These are phyloP conservation scores for Peniophora sp. DNA, from an alignment of 1,284 basidiomycete species.

Conservation along the genomic window DNA sequence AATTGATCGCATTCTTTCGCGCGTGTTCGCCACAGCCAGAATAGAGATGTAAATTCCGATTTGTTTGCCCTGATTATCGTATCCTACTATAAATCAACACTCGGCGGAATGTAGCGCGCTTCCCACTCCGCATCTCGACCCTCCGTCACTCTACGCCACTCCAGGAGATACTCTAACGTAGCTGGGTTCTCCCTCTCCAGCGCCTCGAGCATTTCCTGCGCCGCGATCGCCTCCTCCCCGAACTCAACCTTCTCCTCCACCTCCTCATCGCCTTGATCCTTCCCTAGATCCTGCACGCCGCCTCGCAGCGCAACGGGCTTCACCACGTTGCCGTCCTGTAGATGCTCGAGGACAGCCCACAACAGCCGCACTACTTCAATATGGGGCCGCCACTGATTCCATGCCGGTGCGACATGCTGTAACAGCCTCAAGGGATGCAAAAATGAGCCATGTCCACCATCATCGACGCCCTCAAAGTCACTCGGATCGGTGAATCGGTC, in stretches of 20 bases:
- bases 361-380: constrained; percentile 38
- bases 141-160: too few relatives aligned
- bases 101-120: too few relatives aligned
- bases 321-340: constrained; percentile 43
- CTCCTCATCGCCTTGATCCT: too few relatives aligned
- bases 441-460: constrained; percentile 14
- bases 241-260: too few relatives aligned
- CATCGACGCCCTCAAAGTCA: not conserved
- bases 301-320: constrained; percentile 27
- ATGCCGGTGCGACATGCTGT: constrained; percentile 53
- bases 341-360: constrained; percentile 32
- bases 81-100: too few relatives aligned
- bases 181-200: too few relatives aligned
- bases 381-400: constrained; percentile 63
- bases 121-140: too few relatives aligned
- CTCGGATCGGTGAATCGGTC: not conserved
- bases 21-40: not conserved
- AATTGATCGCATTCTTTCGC: too few relatives aligned
- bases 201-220: too few relatives aligned
- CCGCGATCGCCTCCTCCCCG: too few relatives aligned
- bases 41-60: not conserved
- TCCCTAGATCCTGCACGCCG: not conserved
- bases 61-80: too few relatives aligned
- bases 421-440: constrained; percentile 53
- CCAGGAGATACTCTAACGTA: too few relatives aligned